Percentiles rank a stretch among this genome's conserved stretches.
Conservation (phyloP, 495 filamentous ascomycete species). For the Trichocladium antarcticum region DNA sequence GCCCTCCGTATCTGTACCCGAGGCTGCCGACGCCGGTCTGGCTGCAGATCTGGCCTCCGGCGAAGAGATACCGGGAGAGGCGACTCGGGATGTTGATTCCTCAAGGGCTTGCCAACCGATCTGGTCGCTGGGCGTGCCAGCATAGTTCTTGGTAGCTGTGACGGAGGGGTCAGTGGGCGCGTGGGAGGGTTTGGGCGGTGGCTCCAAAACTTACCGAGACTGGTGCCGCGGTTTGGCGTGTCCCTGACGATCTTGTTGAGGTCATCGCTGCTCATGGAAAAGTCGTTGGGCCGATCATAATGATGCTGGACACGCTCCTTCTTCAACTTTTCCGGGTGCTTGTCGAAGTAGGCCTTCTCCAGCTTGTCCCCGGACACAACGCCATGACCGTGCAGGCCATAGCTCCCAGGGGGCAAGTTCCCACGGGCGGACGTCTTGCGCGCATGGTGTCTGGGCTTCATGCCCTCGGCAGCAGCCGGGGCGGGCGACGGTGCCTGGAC, state of each 20-base stretch:
- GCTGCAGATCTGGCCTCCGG: slow-evolving; percentile 11
- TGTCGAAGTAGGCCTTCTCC: slow-evolving; percentile 79
- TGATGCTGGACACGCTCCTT: slow-evolving; percentile 49
- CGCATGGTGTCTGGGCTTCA: slow-evolving; percentile 51
- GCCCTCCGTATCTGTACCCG: slow-evolving; percentile 13
- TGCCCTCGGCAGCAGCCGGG: slow-evolving; percentile 44
- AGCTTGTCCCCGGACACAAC: slow-evolving; percentile 57
- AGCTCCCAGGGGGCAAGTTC: slow-evolving; percentile 58
- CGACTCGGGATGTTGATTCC: slow-evolving; percentile 60
- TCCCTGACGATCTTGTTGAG: slow-evolving; percentile 81
- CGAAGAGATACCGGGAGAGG: slow-evolving; percentile 49
- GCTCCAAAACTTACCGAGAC: slow-evolving; percentile 42
- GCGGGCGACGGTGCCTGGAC: slow-evolving; percentile 91
- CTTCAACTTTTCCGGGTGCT: slow-evolving; percentile 68
- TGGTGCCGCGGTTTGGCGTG: slow-evolving; percentile 53
- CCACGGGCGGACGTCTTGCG: slow-evolving; percentile 44
- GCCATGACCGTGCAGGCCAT: slow-evolving; percentile 80
- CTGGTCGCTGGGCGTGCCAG: slow-evolving; percentile 64
- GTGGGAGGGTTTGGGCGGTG: not conserved
- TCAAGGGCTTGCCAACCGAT: slow-evolving; percentile 72
- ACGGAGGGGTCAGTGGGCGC: slow-evolving; percentile 4
- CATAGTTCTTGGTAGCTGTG: slow-evolving; percentile 37
- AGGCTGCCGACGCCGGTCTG: slow-evolving; percentile 8
- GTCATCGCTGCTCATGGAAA: slow-evolving; percentile 81
- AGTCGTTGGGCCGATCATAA: slow-evolving; percentile 59